phyloP scores from a whole-genome alignment of 2,329 filamentous ascomycete species.

The Xylariaceae sp. region DNA sequence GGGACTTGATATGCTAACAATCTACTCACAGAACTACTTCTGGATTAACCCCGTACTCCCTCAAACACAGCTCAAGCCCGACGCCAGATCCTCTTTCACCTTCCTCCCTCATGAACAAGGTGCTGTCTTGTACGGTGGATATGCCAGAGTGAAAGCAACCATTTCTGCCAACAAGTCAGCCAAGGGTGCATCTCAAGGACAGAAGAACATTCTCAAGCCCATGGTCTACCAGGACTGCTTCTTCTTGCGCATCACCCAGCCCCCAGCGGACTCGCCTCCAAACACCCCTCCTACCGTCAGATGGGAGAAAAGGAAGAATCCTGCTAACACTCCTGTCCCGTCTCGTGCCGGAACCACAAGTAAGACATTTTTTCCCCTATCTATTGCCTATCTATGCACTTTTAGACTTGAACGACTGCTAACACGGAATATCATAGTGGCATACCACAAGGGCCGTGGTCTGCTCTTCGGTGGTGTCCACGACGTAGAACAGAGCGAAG shows the following conservation, averaged over 20 bases:
- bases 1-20: slow-evolving; percentile 13
- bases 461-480: slow-evolving; percentile 94
- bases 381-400: not conserved
- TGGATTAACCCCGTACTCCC: slow-evolving; percentile 78
- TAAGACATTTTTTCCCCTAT: not conserved
- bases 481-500: slow-evolving; percentile 84
- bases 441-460: slow-evolving; percentile 85
- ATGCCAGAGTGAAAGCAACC: slow-evolving; percentile 80
- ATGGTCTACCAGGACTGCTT: slow-evolving; percentile 94
- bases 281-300: slow-evolving; percentile 66
- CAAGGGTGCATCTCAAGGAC: slow-evolving; percentile 54
- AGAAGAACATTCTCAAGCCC: slow-evolving; percentile 73
- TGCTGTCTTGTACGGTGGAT: slow-evolving; percentile 87
- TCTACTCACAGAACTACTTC: slow-evolving; percentile 57
- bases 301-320: slow-evolving; percentile 92
- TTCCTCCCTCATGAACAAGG: slow-evolving; percentile 86
- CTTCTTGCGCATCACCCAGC: slow-evolving; percentile 76
- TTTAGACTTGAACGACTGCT: not conserved
- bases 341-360: slow-evolving; percentile 79
- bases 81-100: slow-evolving; percentile 86
- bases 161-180: slow-evolving; percentile 57
- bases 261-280: slow-evolving; percentile 59
- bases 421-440: slow-evolving; percentile 43
- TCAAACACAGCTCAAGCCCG: slow-evolving; percentile 77
- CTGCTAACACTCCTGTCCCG: slow-evolving; percentile 81